Evolutionary conservation across 225 moss, liverwort and hornwort species (phyloP), one percentile per base, ranked within the genome.

Genomic region (Takakia lepidozioides): DNA sequence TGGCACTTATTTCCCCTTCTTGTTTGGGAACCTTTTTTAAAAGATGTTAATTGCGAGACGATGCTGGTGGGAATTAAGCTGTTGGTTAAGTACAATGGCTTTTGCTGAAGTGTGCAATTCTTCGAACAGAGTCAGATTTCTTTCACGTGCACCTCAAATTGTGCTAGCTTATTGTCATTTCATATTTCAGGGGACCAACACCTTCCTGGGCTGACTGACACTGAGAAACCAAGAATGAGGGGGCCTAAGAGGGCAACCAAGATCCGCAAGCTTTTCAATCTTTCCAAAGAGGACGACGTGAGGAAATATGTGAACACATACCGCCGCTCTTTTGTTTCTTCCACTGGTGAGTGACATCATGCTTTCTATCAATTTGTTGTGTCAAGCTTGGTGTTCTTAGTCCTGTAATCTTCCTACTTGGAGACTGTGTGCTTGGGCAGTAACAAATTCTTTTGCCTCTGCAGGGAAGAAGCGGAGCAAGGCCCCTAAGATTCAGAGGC

Each of bases 281-380:
- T 93, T 0, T 83, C 83, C 4, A 88, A 93, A 78, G 88, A 93
- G 55, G 93, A 93, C 44, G 93, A 88, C 36, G 88, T 93, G 37
- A 75, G 85, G 70, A 93, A 93, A 60, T 93, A 93, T n/a, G 88
- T 88, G 2, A 86, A 88, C 56, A 85, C 88, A 17, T 93, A 88
- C 55, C 76, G 93, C 32, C 82, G 83, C 25, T 83, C 71, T 3
- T 85, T 85, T 36, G 66, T 68, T 7, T 77, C 87, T 14, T 36
- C 82, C 4, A 79, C 82, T 34, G 87, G 87, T 92, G 43, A 49
- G 26, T 8, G 22, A 4, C 46, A 25, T 43, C 16, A 40, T 44
- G 30, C 29, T 50, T 13, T 7, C 3, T 2, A 32, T 16, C 5
- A 20, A 4, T 18, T 36, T 14, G 5, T 16, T 11, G 16, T 13